Base-by-base conservation (phyloP, 257 asterid genomes). In the Coffea eugenioides region DNA sequence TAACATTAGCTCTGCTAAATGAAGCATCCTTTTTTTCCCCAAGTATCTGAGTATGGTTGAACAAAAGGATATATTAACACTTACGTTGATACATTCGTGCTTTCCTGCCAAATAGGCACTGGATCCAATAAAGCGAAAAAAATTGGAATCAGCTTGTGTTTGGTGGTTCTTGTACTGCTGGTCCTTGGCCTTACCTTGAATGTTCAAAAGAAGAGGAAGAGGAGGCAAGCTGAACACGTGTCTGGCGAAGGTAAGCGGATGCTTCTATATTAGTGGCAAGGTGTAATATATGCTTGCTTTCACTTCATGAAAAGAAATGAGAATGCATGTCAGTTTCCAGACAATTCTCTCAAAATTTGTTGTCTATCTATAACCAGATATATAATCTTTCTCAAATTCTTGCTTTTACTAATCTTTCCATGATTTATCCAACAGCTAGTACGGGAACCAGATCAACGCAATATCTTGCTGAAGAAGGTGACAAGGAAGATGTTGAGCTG, bases 401-500 rank as follows among this genome's bases (percentile, higher is more conserved):
- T 51, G 0, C 14, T 51, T 51, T 51, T 51, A 39, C 5, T 51
- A 13, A 51, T 51, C 56, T 51, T 76, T 62, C 57, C 27, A n/a
- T 9, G 15, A 23, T 25, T 2, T 21, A 75, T 46, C 43, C 23
- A 12, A 46, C 46, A 79, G 78, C 61, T 8, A 61, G n/a, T 20
- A 6, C 36, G 14, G 80, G 73, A 56, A 59, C 48, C 76, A 31
- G 48, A 39, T 69, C 68, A 49, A 80, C 41, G 69, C 80, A 69
- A 34, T 46, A 15, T 15, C 16, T 51, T 18, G 7, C 27, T 4
- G 39, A 68, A 0, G 46, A 16, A 66, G 62, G 57, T 54, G 73
- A 27, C 8, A 25, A 76, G 41, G 84, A 83, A 73, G 88, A 84
- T 56, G 11, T 78, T 14, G 91, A 90, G 36, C 82, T 86, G n/a